Conservation (phyloP, 1,284 basidiomycete genomes). For the Apiotrichum domesticum region DNA sequence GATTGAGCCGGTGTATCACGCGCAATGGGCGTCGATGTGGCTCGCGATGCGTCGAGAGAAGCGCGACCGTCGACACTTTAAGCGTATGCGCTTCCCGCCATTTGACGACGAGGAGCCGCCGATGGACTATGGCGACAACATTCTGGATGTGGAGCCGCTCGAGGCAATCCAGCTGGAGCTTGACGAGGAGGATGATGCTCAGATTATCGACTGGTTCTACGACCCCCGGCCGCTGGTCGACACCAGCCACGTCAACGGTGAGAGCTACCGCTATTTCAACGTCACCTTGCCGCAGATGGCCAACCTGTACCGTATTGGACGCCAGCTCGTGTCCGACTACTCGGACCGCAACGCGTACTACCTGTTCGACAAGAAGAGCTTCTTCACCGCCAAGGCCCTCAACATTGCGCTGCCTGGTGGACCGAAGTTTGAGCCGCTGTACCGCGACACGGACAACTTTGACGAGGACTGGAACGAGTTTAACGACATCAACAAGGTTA, state of each 20-base stretch:
- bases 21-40: slow-evolving; percentile 99
- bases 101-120: slow-evolving; percentile 99
- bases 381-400: slow-evolving; percentile 96
- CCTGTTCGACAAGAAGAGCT: slow-evolving; percentile 94
- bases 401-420: slow-evolving; percentile 99
- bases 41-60: slow-evolving; percentile 98
- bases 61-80: slow-evolving; percentile 97
- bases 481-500: slow-evolving; percentile 99
- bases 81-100: slow-evolving; percentile 99
- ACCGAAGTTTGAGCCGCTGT: slow-evolving; percentile 90
- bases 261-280: slow-evolving; percentile 90
- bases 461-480: slow-evolving; percentile 99
- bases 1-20: slow-evolving; percentile 96
- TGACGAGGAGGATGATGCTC: slow-evolving; percentile 84
- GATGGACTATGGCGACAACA: slow-evolving; percentile 96
- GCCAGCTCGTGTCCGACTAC: slow-evolving; percentile 86
- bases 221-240: slow-evolving; percentile 92
- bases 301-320: slow-evolving; percentile 90
- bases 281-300: slow-evolving; percentile 91
- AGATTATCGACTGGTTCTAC: slow-evolving; percentile 99
- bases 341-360: slow-evolving; percentile 84
- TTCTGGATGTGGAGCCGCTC: slow-evolving; percentile 94
- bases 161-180: slow-evolving; percentile 97
- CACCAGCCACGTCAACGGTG: slow-evolving; percentile 79
- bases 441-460: slow-evolving; percentile 89